Conservation (phyloP, 768 basidiomycete genomes). For the Naganishia kalamii region DNA sequence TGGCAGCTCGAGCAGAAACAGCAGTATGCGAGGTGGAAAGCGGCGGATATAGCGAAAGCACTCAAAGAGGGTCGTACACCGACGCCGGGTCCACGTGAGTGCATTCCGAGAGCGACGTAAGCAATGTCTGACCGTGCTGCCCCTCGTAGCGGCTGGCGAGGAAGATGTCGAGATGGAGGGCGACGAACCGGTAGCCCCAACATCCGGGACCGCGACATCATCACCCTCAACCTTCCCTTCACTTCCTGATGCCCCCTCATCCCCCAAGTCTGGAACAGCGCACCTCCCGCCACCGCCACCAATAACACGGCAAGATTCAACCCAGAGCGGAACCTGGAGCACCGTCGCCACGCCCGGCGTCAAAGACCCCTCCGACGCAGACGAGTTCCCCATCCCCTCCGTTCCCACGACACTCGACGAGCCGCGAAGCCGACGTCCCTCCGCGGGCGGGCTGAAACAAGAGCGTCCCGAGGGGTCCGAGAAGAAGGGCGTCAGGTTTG, state of each 20-base stretch:
- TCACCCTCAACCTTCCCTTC: background rate
- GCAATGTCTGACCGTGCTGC: constrained; percentile 2
- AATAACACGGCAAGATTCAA: background rate
- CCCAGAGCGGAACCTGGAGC: constrained; percentile 63
- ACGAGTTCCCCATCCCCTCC: background rate
- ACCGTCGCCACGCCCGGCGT: constrained; percentile 68
- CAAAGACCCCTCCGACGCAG: constrained; percentile 31
- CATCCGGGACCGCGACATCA: background rate
- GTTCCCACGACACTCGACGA: background rate
- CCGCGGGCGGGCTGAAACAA: background rate
- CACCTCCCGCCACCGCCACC: background rate
- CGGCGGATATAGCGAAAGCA: constrained; percentile 87
- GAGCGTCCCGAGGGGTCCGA: constrained; percentile 20
- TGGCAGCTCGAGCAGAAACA: constrained; percentile 84
- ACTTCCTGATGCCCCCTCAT: background rate
- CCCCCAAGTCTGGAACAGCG: background rate
- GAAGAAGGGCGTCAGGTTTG: constrained; percentile 43
- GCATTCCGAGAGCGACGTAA: constrained; percentile 23
- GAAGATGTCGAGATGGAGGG: background rate
- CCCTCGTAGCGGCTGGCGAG: constrained; percentile 10
- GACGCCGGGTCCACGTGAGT: constrained; percentile 65
- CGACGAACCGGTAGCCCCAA: background rate
- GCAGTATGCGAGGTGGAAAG: constrained; percentile 95
- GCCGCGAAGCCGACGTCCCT: background rate
- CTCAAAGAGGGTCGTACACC: constrained; percentile 87